A percentile compares a stretch with the other conserved stretches of the same genome.
Evolutionary conservation across 345 rosid genomes (phyloP).

Genomic region (Excoecaria cochinchinensis): DNA sequence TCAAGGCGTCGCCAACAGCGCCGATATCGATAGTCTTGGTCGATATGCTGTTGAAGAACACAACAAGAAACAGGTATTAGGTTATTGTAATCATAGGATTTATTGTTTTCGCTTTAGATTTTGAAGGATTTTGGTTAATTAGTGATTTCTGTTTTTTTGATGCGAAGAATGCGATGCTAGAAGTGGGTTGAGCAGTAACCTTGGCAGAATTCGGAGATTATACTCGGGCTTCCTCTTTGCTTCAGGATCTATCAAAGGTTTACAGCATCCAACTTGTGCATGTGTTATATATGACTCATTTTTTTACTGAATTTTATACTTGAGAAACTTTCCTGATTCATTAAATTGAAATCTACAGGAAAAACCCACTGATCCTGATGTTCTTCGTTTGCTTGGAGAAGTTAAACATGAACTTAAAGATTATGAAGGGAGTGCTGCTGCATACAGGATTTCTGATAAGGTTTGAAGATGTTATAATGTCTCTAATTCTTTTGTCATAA

Average conservation of each 20-base stretch:
- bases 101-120: neutral
- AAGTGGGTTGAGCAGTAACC: constrained; percentile 91
- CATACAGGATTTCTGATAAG: constrained; percentile 53
- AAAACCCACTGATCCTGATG: too few species aligned
- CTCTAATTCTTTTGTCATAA: too few species aligned
- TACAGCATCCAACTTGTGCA: constrained; percentile 17
- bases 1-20: constrained; percentile 53
- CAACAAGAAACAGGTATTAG: constrained; percentile 70
- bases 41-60: constrained; percentile 94
- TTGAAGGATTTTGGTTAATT: neutral
- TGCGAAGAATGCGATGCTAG: constrained; percentile 69
- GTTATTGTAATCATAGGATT: neutral
- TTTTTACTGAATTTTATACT: constrained; percentile 21
- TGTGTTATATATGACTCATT: neutral
- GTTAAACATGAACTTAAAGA: too few species aligned
- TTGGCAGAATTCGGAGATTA: constrained; percentile 82
- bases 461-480: too few species aligned
- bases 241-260: constrained; percentile 85
- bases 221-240: constrained; percentile 55
- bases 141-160: neutral
- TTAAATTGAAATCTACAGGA: too few species aligned
- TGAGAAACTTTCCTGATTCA: too few species aligned
- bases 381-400: too few species aligned
- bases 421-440: too few species aligned
- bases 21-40: constrained; percentile 61